These are phyloP conservation scores for Saprolegnia parasitica DNA, from an alignment of 352 stramenopile species.

Conservation along the genomic window DNA sequence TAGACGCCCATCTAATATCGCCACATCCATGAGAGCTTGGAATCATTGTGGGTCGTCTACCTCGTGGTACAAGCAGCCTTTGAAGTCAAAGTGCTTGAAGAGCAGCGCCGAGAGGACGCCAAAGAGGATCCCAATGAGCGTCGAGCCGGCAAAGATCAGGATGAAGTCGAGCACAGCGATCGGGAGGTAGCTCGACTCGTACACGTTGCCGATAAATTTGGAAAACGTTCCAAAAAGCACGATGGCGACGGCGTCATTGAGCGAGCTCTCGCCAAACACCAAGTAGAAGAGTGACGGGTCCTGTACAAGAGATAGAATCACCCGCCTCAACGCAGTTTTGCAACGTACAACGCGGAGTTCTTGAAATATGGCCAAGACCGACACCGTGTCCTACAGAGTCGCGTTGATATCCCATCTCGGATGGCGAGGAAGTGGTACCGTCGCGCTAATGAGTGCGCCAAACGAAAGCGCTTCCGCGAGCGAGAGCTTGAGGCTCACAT, in stretches of 20 bases:
- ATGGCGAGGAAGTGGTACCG: constrained; percentile 30
- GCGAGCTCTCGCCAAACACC: constrained; percentile 76
- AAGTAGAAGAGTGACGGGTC: constrained; percentile 81
- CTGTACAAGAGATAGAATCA: too few relatives aligned
- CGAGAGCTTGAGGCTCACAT: constrained; percentile 39
- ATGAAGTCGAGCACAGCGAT: constrained; percentile 53
- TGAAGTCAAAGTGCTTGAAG: constrained; percentile 69
- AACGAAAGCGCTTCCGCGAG: constrained; percentile 67
- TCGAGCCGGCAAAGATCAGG: constrained; percentile 57
- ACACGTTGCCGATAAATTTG: constrained; percentile 55
- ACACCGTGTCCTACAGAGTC: constrained; percentile 58
- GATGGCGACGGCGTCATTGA: constrained; percentile 80
- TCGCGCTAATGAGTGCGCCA: constrained; percentile 68
- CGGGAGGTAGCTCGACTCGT: constrained; percentile 34
- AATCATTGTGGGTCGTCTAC: constrained; percentile 26
- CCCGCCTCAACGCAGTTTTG: too few relatives aligned
- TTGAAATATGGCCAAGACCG: constrained; percentile 74
- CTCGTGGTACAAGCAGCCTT: constrained; percentile 52
- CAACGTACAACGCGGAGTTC: constrained; percentile 35
- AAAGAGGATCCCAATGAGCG: constrained; percentile 55
- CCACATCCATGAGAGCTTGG: neutral
- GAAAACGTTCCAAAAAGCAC: constrained; percentile 70
- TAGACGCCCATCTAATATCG: constrained; percentile 37
- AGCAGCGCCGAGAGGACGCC: constrained; percentile 48
- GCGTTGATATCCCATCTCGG: too few relatives aligned